A percentile compares a stretch with the other conserved stretches of the same genome.
phyloP scores from a whole-genome alignment of 163 green algal genomes.

The Scenedesmus sp. region DNA sequence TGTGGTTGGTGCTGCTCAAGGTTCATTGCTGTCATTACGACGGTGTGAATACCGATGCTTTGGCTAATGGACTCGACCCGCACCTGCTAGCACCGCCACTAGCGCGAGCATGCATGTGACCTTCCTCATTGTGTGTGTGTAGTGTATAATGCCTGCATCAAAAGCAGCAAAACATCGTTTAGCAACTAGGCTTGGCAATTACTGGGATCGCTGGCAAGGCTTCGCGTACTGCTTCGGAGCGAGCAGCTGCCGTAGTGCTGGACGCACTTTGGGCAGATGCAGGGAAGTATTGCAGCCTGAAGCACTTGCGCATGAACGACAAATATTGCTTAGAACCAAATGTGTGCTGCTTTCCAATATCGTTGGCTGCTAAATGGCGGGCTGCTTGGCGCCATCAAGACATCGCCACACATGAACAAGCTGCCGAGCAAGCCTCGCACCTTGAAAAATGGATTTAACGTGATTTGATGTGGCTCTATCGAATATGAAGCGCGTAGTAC shows the following conservation, averaged over 20 bases:
- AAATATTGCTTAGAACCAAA: not conserved
- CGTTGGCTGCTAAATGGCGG: not conserved
- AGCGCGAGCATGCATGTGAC: not conserved
- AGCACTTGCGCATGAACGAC: not conserved
- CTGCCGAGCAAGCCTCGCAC: not conserved
- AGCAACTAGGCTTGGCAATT: not conserved
- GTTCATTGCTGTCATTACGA: no score
- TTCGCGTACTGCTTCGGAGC: not conserved
- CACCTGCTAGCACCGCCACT: conserved; percentile 3
- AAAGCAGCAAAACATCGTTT: not conserved
- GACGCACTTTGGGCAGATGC: not conserved
- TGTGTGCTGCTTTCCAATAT: no score
- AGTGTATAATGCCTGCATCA: not conserved
- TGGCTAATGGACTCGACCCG: not conserved
- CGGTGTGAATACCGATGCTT: no score
- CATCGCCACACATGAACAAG: not conserved
- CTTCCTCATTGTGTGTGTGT: not conserved
- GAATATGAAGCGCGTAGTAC: not conserved
- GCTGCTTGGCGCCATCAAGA: not conserved
- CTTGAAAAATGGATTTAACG: not conserved
- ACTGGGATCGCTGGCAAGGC: not conserved
- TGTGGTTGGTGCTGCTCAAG: no score
- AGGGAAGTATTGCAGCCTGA: not conserved
- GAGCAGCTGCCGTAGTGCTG: conserved; percentile 2
- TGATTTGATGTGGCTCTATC: not conserved